These are phyloP conservation scores for Rhodotorula sp. DNA, from an alignment of 1,284 basidiomycete species.

Conservation along the genomic window DNA sequence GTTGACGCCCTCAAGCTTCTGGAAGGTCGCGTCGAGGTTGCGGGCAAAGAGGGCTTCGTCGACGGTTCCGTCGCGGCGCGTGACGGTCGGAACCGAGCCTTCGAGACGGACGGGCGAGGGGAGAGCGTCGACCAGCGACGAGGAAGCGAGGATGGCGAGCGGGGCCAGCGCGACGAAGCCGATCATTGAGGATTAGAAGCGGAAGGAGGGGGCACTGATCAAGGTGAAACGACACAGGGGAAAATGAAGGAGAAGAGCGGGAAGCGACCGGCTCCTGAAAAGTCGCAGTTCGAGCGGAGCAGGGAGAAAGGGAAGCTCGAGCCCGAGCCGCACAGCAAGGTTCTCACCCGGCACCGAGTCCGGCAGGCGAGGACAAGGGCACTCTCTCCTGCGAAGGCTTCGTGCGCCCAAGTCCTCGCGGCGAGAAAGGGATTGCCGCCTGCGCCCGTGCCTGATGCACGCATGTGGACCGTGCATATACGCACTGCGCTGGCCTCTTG, in stretches of 20 bases:
- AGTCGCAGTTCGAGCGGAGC: no score
- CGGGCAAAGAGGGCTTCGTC: not conserved
- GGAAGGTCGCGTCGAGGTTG: not conserved
- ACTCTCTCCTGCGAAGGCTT: no score
- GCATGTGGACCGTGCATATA: no score
- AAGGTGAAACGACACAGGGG: no score
- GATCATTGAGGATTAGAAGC: not conserved
- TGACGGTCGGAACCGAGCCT: not conserved
- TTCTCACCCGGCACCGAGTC: no score
- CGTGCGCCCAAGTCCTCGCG: no score
- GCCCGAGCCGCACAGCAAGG: no score
- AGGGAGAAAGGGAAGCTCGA: not conserved
- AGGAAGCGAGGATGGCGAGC: not conserved
- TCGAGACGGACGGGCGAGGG: constrained; percentile 3
- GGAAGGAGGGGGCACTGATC: not conserved
- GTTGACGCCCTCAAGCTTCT: constrained; percentile 1
- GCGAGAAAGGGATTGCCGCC: no score
- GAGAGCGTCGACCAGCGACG: constrained; percentile 6
- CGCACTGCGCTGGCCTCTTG: no score
- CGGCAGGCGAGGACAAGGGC: no score
- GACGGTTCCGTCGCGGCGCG: constrained; percentile 1
- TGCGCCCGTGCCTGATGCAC: no score
- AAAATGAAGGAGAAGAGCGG: not conserved
- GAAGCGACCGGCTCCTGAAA: not conserved
- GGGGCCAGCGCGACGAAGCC: not conserved